Evolutionary conservation across 2,329 filamentous ascomycete species (phyloP).

Genomic region (Clonostachys byssicola): DNA sequence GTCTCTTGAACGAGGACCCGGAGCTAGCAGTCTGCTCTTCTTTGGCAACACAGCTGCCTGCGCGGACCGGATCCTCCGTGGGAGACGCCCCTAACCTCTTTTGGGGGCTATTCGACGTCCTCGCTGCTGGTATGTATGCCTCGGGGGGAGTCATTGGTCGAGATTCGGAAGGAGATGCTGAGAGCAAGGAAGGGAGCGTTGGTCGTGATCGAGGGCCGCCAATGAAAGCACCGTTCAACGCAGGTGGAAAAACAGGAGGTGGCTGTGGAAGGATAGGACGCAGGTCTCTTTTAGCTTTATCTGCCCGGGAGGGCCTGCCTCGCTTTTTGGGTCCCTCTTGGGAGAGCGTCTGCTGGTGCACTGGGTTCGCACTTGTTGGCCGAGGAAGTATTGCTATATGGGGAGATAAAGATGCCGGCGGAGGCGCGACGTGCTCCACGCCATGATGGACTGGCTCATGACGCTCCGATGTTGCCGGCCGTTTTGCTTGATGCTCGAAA

Average conservation of each 20-base stretch:
- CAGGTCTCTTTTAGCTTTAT: slow-evolving; percentile 26
- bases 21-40: too few relatives aligned
- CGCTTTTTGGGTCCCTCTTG: slow-evolving; percentile 28
- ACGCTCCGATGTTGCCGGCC: slow-evolving; percentile 4
- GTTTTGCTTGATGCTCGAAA: slow-evolving; percentile 14
- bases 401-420: slow-evolving; percentile 9
- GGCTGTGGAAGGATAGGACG: slow-evolving; percentile 23
- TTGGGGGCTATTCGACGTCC: slow-evolving; percentile 1
- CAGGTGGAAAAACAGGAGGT: not conserved
- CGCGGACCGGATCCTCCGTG: too few relatives aligned
- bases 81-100: not conserved
- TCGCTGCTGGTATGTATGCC: not conserved
- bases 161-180: not conserved
- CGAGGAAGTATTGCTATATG: slow-evolving; percentile 10
- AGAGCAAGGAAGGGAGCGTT: not conserved
- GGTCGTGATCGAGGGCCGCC: not conserved
- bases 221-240: not conserved
- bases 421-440: not conserved
- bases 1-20: too few relatives aligned
- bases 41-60: too few relatives aligned
- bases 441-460: slow-evolving; percentile 1
- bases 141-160: slow-evolving; percentile 3
- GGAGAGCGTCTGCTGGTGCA: slow-evolving; percentile 3
- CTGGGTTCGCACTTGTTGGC: slow-evolving; percentile 7
- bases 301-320: slow-evolving; percentile 38